Percentiles rank a stretch among this genome's conserved stretches.
Conservation (phyloP, 192 early-diverging fungal genomes). For the Haplosporangium gracile region DNA sequence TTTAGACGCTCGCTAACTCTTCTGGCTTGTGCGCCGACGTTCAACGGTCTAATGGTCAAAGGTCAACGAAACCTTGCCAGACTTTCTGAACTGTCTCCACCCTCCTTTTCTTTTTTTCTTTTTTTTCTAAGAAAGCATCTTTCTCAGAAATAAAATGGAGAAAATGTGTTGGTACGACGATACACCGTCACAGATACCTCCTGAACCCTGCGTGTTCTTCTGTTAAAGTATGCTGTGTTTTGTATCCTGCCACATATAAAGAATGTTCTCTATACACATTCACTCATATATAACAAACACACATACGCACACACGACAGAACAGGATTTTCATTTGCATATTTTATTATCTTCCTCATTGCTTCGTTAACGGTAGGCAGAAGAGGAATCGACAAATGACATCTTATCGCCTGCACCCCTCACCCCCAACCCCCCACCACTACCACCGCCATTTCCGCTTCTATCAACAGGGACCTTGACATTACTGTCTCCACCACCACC, state of each 20-base stretch:
- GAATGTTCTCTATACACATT: background rate
- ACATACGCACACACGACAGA: background rate
- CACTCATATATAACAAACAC: background rate
- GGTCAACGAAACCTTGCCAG: no score
- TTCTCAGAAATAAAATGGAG: background rate
- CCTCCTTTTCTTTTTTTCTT: no score
- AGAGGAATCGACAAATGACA: constrained; percentile 28
- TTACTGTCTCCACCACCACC: background rate
- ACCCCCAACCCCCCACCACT: background rate
- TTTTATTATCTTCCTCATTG: background rate
- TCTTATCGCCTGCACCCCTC: constrained; percentile 22
- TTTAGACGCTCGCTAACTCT: background rate
- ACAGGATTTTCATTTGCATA: no score
- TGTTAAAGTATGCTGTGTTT: background rate
- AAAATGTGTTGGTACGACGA: background rate
- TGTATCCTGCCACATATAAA: background rate
- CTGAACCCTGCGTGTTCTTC: background rate
- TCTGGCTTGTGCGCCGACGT: background rate
- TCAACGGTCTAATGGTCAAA: background rate
- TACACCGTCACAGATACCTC: background rate
- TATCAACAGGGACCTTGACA: background rate
- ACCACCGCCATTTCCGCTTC: background rate
- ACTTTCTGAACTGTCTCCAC: no score
- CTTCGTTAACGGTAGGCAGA: constrained; percentile 9
- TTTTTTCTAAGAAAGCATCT: background rate